Evolutionary conservation across 257 asterid genomes (phyloP).

Genomic region (Solanum ossicruentum): DNA sequence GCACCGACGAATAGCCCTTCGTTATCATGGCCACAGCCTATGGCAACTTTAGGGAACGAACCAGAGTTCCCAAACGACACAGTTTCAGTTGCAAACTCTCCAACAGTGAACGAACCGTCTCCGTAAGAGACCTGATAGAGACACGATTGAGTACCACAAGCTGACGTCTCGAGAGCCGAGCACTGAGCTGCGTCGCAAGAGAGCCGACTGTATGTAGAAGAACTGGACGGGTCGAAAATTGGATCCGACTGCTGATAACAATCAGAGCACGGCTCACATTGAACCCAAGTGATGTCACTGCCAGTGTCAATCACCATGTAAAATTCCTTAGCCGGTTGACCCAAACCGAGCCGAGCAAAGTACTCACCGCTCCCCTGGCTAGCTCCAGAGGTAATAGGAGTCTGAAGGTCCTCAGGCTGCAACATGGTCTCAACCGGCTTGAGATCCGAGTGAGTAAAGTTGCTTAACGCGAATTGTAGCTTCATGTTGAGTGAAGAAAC

Average conservation of each 20-base stretch:
- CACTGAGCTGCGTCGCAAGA: slow-evolving; percentile 40
- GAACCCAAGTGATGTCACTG: slow-evolving; percentile 75
- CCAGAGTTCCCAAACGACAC: slow-evolving; percentile 47
- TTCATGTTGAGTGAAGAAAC: slow-evolving; percentile 23
- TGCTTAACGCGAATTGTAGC: slow-evolving; percentile 4
- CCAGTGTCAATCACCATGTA: slow-evolving; percentile 56
- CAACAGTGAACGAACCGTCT: slow-evolving; percentile 60
- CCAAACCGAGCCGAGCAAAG: slow-evolving; percentile 56
- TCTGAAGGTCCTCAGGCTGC: slow-evolving; percentile 17
- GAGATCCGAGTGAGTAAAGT: slow-evolving; percentile 9
- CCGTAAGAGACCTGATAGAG: slow-evolving; percentile 52
- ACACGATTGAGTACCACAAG: slow-evolving; percentile 25
- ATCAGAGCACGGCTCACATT: slow-evolving; percentile 52
- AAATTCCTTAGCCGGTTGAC: slow-evolving; percentile 34
- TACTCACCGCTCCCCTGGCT: slow-evolving; percentile 71
- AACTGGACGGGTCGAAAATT: slow-evolving; percentile 32
- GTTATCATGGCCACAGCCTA: slow-evolving; percentile 79
- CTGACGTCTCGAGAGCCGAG: slow-evolving; percentile 19
- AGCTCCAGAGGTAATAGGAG: slow-evolving; percentile 55
- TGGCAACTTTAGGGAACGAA: slow-evolving; percentile 26
- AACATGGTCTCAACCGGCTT: slow-evolving; percentile 9
- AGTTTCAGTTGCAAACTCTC: slow-evolving; percentile 56
- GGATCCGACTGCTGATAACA: slow-evolving; percentile 67
- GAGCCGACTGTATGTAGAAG: slow-evolving; percentile 32
- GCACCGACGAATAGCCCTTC: slow-evolving; percentile 53